Percentiles rank a stretch among this genome's conserved stretches.
Evolutionary conservation across 1,139 yeast species (phyloP).

Genomic region (Blastobotrys petasosporus): DNA sequence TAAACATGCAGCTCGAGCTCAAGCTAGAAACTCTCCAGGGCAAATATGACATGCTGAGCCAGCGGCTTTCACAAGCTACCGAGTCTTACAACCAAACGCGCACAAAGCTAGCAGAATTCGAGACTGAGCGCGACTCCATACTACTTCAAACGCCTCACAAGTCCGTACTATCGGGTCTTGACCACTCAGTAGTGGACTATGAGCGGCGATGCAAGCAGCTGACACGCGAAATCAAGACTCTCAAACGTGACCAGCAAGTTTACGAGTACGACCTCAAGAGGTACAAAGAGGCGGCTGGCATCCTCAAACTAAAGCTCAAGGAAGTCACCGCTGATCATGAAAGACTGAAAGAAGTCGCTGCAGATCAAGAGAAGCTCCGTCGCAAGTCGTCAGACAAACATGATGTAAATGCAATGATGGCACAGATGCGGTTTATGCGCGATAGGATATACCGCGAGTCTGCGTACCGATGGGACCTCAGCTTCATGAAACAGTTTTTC

Average conservation of each 20-base stretch:
- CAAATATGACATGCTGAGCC: slow-evolving; percentile 15
- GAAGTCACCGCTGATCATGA: slow-evolving; percentile 1
- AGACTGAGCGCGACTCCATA: slow-evolving; percentile 9
- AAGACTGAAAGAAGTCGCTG: slow-evolving; percentile 7
- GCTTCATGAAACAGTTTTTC: slow-evolving; percentile 47
- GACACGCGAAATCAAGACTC: slow-evolving; percentile 4
- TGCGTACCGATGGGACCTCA: slow-evolving; percentile 43
- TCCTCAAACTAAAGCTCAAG: slow-evolving; percentile 6
- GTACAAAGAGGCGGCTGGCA: slow-evolving; percentile 21
- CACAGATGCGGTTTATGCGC: slow-evolving; percentile 22
- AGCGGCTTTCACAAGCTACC: slow-evolving; percentile 10
- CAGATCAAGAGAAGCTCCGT: not conserved
- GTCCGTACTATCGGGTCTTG: not conserved
- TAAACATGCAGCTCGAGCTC: slow-evolving; percentile 10
- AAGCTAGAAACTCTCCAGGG: slow-evolving; percentile 16
- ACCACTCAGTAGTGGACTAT: not conserved
- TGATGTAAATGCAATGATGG: slow-evolving; percentile 17
- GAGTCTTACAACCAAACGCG: slow-evolving; percentile 9
- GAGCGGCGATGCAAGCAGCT: slow-evolving; percentile 9
- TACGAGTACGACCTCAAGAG: slow-evolving; percentile 9
- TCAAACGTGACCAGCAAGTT: slow-evolving; percentile 6
- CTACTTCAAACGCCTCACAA: slow-evolving; percentile 6
- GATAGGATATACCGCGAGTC: slow-evolving; percentile 26
- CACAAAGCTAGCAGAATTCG: slow-evolving; percentile 14
- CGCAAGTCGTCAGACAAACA: not conserved